Base-by-base conservation (phyloP, 2,329 filamentous ascomycete genomes). In the Clonostachys chloroleuca region DNA sequence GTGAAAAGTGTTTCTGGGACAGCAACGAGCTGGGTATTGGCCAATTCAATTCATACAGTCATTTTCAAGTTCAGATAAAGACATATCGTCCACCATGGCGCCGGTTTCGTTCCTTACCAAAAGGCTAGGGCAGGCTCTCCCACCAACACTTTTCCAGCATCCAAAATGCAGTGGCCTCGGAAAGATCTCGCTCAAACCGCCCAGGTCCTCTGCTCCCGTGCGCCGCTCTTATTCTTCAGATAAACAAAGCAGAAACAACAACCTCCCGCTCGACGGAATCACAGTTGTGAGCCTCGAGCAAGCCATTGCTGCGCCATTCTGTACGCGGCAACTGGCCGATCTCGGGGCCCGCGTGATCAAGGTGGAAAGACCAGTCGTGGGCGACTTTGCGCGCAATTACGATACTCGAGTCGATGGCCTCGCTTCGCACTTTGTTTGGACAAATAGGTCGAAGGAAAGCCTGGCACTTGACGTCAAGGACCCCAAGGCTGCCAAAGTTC, bases 371-470 rank as follows among this genome's bases (percentile, higher is more conserved):
- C 76, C 74, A 1, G 66, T 60, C 1, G 68, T 68, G 0, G 76
- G 76, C 2, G 77, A 80, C 53, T 80, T 80, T 54, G 75, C 76
- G 0, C 69, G 75, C 1, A 59, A 67, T 12, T 78, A 78, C 51
- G 76, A 80, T 54, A 67, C 59, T 0, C 68, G 75, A 9, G 74
- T 78, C 3, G 64, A 69, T 8, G 75, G 75, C 1, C 59, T 76
- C 13, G 63, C 73, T 0, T 79, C 76, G 0, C 75, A 80, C 53
- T 80, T 80, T 48, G 66, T 79, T n/a, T 79, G 77, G 75, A 65
- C 70, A 0, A 80, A 78, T 50, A 67, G 76, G 18, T 75, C 74
- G 7, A 80, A 79, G 46, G 74, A 80, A 54, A 77, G 72, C 43
- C 57, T 79, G 9, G 73, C 73, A 1, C 63, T 79, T 0, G 69